Percentiles rank a stretch among this genome's conserved stretches.
phyloP scores from a whole-genome alignment of 1,284 basidiomycete species.

The Cystobasidium slooffiae region DNA sequence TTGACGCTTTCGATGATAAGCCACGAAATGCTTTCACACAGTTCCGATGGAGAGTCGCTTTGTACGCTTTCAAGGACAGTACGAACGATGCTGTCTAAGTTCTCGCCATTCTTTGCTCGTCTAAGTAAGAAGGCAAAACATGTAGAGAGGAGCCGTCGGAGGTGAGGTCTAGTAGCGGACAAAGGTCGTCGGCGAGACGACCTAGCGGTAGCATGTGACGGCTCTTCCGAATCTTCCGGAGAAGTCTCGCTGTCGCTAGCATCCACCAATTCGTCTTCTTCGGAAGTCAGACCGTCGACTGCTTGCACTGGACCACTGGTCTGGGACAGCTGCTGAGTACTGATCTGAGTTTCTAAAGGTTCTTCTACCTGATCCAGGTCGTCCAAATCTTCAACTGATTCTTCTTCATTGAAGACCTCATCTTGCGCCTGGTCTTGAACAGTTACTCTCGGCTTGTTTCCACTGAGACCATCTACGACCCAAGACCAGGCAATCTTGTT shows the following conservation, averaged over 20 bases:
- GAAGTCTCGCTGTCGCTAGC: background rate
- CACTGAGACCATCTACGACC: conserved; percentile 46
- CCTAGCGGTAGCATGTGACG: background rate
- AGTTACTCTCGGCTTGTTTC: conserved; percentile 43
- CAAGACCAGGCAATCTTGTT: conserved; percentile 41
- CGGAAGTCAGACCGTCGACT: background rate
- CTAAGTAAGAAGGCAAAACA: conserved; percentile 52
- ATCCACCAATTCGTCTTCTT: background rate
- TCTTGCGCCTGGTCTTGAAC: conserved; percentile 35
- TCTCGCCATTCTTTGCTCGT: conserved; percentile 42
- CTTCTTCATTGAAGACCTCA: conserved; percentile 23
- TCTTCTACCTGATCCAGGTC: background rate
- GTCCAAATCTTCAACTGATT: background rate
- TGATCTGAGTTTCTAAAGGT: background rate
- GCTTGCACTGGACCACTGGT: background rate
- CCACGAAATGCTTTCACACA: conserved; percentile 48
- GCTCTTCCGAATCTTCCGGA: background rate
- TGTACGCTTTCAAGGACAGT: conserved; percentile 44
- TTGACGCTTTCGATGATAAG: conserved; percentile 47
- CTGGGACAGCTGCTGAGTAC: background rate
- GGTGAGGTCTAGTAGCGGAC: conserved; percentile 51
- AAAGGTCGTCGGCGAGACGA: conserved; percentile 9
- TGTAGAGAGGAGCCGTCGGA: conserved; percentile 50
- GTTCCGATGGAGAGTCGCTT: conserved; percentile 36
- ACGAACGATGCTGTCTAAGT: conserved; percentile 41